Evolutionary conservation across 1,139 yeast species (phyloP), one percentile per base, ranked within the genome.

Genomic region (Suhomyces panamericanus): DNA sequence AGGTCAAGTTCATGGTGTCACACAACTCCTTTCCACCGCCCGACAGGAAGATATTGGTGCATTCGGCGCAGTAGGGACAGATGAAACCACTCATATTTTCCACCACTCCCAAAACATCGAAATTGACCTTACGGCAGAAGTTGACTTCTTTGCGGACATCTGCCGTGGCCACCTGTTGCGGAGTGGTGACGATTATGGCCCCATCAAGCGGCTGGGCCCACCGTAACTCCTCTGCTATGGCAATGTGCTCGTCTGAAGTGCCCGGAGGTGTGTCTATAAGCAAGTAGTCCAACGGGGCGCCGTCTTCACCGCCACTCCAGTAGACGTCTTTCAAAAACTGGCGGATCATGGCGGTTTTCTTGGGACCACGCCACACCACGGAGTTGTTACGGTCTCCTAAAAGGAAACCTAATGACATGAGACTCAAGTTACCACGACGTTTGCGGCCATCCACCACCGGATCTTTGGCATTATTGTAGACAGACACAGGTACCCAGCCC

Each of bases 211-310:
- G 77, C 35, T 63, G 63, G 4, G 78, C 77, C 59, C 71, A 78
- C 47, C 87, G 68, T 41, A 93, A 73, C 61, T 89, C 95, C 62
- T 95, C 98, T 2, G 97, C 98, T 27, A 95, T 85, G 3, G 97
- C 91, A 36, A 95, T 93, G 64, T 95, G 99, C 63, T 95, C 99
- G 63, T 95, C 99, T 0, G 96, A 86, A 0, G 99, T 93, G 0
- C 99, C 99, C 0, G 99, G 99, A 0, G 99, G 99, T 0, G 99
- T 93, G 60, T 95, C 99, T 8, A 95, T 91, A 35, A 95, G 69
- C 46, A 95, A 67, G 60, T 88, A 95, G 63, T 91, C 97, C 39
- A 85, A 62, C 2, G 72, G 70, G 6, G 55, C 57, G 24, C 69
- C 73, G 38, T 72, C 60, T 14, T 76, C 77, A 0, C 90, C 96